These are phyloP conservation scores for Brassica juncea DNA, from an alignment of 345 rosid species.

Conservation along the genomic window DNA sequence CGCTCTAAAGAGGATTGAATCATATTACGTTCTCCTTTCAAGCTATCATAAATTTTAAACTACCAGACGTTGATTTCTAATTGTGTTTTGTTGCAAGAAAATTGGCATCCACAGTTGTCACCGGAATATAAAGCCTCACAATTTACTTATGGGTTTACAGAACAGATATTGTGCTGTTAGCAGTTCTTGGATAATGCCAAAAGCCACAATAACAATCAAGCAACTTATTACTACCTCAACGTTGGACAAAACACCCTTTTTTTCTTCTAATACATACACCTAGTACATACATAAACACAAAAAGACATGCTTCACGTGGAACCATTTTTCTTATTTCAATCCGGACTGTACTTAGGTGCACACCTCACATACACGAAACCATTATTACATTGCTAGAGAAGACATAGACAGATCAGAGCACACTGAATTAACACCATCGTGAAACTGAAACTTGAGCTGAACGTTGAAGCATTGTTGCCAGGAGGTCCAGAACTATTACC, in stretches of 20 bases:
- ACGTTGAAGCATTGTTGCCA: slow-evolving; percentile 41
- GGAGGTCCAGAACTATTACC: slow-evolving; percentile 1
- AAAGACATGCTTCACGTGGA: not conserved
- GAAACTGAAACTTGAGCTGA: slow-evolving; percentile 38
- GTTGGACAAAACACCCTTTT: no score
- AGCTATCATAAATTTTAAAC: not conserved
- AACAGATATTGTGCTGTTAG: not conserved
- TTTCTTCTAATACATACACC: no score
- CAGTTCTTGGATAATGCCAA: no score
- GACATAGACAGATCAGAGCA: slow-evolving; percentile 15
- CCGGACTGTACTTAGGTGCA: not conserved
- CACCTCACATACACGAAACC: not conserved
- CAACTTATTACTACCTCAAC: no score
- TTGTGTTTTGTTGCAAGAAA: no score
- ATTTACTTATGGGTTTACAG: not conserved
- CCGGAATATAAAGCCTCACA: not conserved
- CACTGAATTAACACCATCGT: slow-evolving; percentile 33
- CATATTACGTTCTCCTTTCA: not conserved
- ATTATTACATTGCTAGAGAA: slow-evolving; percentile 34
- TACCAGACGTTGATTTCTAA: not conserved
- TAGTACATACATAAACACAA: not conserved
- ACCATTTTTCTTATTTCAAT: not conserved
- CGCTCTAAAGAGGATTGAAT: not conserved
- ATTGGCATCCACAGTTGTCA: no score
- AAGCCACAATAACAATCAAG: no score